Evolutionary conservation across 176 grass and related monocot genomes (phyloP).

Genomic region (Chloris gayana): DNA sequence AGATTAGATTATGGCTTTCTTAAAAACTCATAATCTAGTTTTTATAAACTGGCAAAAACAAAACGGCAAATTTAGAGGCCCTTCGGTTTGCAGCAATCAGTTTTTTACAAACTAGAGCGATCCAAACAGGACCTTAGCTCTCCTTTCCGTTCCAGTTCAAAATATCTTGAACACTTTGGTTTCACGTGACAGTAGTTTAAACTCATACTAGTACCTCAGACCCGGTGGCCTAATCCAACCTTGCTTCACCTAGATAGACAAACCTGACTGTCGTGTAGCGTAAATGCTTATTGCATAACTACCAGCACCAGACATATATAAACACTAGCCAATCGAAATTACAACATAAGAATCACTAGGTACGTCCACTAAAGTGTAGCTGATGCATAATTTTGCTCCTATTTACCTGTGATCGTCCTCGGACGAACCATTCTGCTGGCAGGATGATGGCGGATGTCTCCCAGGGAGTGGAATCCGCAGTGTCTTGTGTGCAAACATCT

Average conservation of each 20-base stretch:
- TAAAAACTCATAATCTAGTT: too few species aligned
- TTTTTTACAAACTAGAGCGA: too few species aligned
- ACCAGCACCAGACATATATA: neutral
- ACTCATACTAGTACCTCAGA: neutral
- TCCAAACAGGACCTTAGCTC: neutral
- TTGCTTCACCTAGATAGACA: neutral
- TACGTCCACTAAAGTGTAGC: neutral
- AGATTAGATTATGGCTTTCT: too few species aligned
- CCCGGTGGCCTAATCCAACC: neutral
- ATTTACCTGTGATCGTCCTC: slow-evolving; percentile 41
- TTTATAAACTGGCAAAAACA: too few species aligned
- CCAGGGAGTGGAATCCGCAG: slow-evolving; percentile 79
- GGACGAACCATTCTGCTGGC: slow-evolving; percentile 53
- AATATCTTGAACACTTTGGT: neutral
- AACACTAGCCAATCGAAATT: slow-evolving; percentile 6
- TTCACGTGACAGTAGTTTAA: neutral
- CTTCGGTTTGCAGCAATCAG: too few species aligned
- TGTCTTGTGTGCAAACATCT: slow-evolving; percentile 95
- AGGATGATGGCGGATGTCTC: slow-evolving; percentile 72
- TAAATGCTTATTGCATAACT: neutral
- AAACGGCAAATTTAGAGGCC: too few species aligned
- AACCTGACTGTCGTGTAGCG: neutral
- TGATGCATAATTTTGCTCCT: neutral
- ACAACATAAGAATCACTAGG: neutral
- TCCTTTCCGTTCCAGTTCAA: slow-evolving; percentile 1